Conservation (phyloP, 2,329 filamentous ascomycete species). For the Calycina herbarum region DNA sequence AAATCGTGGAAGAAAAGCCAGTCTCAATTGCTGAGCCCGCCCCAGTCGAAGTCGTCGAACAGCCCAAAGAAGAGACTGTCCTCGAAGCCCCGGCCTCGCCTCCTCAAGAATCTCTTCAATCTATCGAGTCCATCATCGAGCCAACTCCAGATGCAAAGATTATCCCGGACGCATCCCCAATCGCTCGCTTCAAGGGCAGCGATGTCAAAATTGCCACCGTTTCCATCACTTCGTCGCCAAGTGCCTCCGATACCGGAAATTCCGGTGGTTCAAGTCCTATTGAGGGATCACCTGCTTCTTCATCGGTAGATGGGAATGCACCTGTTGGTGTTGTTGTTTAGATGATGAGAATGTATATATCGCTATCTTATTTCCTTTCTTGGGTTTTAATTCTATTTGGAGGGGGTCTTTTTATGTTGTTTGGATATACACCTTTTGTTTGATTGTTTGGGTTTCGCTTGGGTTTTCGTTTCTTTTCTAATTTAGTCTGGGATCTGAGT, state of each 20-base stretch:
- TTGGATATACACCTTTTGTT: no score
- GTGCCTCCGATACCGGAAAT: background rate
- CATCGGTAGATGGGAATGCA: background rate
- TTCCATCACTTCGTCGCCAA: background rate
- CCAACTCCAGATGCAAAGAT: background rate
- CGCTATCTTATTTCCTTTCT: background rate
- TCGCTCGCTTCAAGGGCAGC: background rate
- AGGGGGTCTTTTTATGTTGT: no score
- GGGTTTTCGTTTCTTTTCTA: no score
- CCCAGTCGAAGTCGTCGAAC: background rate
- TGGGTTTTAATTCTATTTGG: background rate
- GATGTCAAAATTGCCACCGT: background rate
- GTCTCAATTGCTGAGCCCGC: background rate
- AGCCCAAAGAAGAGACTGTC: background rate
- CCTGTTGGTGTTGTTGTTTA: background rate
- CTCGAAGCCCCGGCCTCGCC: background rate
- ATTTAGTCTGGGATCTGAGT: no score
- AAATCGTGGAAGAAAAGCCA: background rate
- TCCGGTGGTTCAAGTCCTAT: background rate
- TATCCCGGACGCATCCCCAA: background rate
- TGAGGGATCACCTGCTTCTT: constrained; percentile 1
- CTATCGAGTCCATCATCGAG: background rate
- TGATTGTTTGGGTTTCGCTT: no score
- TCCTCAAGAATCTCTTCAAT: background rate
- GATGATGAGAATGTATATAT: background rate